Evolutionary conservation across 2,329 filamentous ascomycete genomes (phyloP), one percentile per base, ranked within the genome.

Genomic region (Rhytidhysteron rufulum): DNA sequence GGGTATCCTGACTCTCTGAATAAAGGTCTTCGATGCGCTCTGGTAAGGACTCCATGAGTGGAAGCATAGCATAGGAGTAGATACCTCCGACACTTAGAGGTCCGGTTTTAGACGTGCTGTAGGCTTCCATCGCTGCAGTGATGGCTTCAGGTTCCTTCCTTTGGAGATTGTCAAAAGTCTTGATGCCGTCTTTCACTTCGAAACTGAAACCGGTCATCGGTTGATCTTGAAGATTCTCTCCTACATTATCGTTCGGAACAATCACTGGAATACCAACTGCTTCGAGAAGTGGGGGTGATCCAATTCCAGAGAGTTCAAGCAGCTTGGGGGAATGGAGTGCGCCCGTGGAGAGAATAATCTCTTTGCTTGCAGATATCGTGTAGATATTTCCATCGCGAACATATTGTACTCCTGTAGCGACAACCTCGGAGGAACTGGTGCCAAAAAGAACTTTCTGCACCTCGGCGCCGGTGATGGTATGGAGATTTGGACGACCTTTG

Each of bases 401-500:
- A 48, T 77, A 72, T 4, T 51, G 43, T 2, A 62, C 57, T 3
- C 54, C 54, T 4, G 54, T 59, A 2, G 58, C 58, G 10, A 60
- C 64, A 11, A 72, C 73, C 6, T 72, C 70, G 2, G 50, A 55
- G 5, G 57, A 60, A 18, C 5, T 9, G 11, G 63, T 69, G 20
- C 72, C 58, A 22, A 76, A 52, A 27, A 74, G 46, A 45, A 82
- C 57, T 43, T 74, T 56, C 34, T 68, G 44, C 15, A 75, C 71
- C 22, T 68, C 49, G 3, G 73, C 70, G 29, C 75, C 65, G 1
- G 70, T 71, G 4, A 77, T 52, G 2, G 78, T 54, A n/a, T 63
- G 55, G 3, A 79, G 53, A 44, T 78, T 78, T 2, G 60, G 50
- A 7, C 73, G 62, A 2, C 46, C 31, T 2, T 54, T 47, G 32